phyloP scores from a whole-genome alignment of 2,329 filamentous ascomycete species.

The Emergomyces africanus region DNA sequence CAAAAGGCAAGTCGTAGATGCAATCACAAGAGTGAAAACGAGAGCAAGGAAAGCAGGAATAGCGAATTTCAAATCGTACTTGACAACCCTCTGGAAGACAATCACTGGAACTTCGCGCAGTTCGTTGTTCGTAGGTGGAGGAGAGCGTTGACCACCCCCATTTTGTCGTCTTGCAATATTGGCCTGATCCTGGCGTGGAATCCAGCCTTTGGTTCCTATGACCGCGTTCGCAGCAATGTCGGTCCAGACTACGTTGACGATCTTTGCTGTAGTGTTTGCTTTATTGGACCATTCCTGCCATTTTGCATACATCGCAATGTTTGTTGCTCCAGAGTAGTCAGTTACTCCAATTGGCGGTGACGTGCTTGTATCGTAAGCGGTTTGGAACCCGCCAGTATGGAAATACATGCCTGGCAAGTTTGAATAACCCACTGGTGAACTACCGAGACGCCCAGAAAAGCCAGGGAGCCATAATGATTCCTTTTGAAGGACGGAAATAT shows the following conservation, averaged over 20 bases:
- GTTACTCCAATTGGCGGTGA: neutral
- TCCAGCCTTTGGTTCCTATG: constrained; percentile 23
- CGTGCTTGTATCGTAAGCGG: constrained; percentile 9
- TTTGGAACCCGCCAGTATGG: constrained; percentile 14
- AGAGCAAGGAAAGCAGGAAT: constrained; percentile 34
- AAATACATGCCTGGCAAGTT: constrained; percentile 27
- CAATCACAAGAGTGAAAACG: constrained; percentile 38
- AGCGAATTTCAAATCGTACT: constrained; percentile 12
- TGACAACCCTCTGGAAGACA: constrained; percentile 6
- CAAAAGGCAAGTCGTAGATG: constrained; percentile 19
- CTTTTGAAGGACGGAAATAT: constrained; percentile 22
- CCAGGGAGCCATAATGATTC: constrained; percentile 22
- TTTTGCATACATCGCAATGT: constrained; percentile 29
- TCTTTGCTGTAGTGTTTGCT: constrained; percentile 17
- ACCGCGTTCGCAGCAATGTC: constrained; percentile 33
- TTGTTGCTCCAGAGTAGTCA: constrained; percentile 26
- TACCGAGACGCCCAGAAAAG: constrained; percentile 3
- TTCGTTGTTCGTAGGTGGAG: constrained; percentile 23
- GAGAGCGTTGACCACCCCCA: constrained; percentile 27
- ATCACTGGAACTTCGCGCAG: constrained; percentile 18
- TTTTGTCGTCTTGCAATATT: constrained; percentile 13
- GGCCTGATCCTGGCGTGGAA: neutral
- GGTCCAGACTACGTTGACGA: constrained; percentile 35
- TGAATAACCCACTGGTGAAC: constrained; percentile 9
- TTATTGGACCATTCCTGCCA: constrained; percentile 28